These are phyloP conservation scores for Favolaschia claudopus DNA, from an alignment of 768 basidiomycete genomes.

Conservation along the genomic window DNA sequence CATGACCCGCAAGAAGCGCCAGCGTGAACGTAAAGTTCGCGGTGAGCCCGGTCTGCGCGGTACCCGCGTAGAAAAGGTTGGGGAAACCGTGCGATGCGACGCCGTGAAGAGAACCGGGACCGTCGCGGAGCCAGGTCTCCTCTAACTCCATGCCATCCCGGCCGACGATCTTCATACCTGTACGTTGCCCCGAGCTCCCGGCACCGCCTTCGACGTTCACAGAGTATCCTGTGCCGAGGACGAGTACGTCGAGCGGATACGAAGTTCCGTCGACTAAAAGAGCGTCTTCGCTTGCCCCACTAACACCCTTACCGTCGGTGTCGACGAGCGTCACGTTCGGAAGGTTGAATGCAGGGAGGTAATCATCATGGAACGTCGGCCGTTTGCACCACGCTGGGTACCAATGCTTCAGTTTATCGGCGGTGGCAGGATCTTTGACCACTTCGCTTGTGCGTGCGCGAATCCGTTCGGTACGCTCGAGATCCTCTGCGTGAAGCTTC, in stretches of 20 bases:
- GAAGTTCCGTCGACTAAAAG: background rate
- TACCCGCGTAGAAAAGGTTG: slow-evolving; percentile 10
- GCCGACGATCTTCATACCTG: background rate
- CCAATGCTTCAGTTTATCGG: slow-evolving; percentile 10
- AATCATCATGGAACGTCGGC: slow-evolving; percentile 19
- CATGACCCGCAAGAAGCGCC: background rate
- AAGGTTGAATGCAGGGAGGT: slow-evolving; percentile 15
- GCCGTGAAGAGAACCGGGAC: slow-evolving; percentile 10
- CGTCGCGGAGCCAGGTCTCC: background rate
- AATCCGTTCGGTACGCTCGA: background rate
- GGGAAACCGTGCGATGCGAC: slow-evolving; percentile 1
- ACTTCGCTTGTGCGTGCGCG: background rate
- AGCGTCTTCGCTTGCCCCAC: background rate
- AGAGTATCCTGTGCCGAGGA: slow-evolving; percentile 1
- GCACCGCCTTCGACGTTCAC: background rate
- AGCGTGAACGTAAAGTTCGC: slow-evolving; percentile 5
- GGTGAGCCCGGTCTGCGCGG: background rate
- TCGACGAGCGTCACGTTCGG: slow-evolving; percentile 13
- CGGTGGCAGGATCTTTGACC: slow-evolving; percentile 2
- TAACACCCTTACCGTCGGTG: slow-evolving; percentile 16
- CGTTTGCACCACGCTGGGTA: slow-evolving; percentile 19
- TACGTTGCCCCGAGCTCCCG: background rate
- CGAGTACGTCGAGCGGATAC: background rate
- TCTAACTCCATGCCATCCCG: background rate
- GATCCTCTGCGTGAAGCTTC: background rate